Conservation (phyloP, 1,284 basidiomycete genomes). For the Cutaneotrichosporon cavernicola region DNA sequence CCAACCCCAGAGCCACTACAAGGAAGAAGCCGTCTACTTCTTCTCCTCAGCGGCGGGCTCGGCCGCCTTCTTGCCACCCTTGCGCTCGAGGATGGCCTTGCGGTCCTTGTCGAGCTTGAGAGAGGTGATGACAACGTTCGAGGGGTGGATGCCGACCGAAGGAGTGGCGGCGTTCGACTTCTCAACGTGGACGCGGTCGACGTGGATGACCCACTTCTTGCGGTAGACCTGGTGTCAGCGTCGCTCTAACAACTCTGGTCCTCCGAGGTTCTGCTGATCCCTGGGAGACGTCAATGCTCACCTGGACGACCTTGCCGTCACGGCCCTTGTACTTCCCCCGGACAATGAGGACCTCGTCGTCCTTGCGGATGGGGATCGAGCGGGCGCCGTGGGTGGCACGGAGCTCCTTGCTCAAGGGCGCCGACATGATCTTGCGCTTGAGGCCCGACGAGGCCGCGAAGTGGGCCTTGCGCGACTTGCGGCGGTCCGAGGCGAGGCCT, state of each 20-base stretch:
- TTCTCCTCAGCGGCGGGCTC: constrained; percentile 48
- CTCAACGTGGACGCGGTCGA: constrained; percentile 96
- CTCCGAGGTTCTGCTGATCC: background rate
- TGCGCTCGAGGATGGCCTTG: constrained; percentile 56
- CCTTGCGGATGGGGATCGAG: constrained; percentile 94
- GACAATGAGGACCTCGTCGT: constrained; percentile 97
- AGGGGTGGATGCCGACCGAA: constrained; percentile 93
- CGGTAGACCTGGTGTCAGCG: constrained; percentile 81
- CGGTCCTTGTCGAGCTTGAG: constrained; percentile 66
- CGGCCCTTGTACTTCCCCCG: constrained; percentile 95
- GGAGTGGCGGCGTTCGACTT: constrained; percentile 95
- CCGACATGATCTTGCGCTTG: constrained; percentile 97
- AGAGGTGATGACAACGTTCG: constrained; percentile 91
- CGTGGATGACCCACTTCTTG: constrained; percentile 98
- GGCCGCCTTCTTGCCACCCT: constrained; percentile 51
- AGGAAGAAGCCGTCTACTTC: constrained; percentile 33
- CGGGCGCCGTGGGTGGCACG: constrained; percentile 88
- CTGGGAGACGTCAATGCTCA: constrained; percentile 27
- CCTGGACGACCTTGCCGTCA: constrained; percentile 93
- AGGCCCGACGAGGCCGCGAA: constrained; percentile 88
- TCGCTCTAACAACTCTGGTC: background rate
- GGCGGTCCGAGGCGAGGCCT: constrained; percentile 60
- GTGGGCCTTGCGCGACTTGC: constrained; percentile 97
- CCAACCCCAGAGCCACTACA: constrained; percentile 22
- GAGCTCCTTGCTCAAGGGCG: constrained; percentile 92